Percentiles rank a stretch among this genome's conserved stretches.
Conservation (phyloP, 306 rosid species). For the Mimosa pudica region DNA sequence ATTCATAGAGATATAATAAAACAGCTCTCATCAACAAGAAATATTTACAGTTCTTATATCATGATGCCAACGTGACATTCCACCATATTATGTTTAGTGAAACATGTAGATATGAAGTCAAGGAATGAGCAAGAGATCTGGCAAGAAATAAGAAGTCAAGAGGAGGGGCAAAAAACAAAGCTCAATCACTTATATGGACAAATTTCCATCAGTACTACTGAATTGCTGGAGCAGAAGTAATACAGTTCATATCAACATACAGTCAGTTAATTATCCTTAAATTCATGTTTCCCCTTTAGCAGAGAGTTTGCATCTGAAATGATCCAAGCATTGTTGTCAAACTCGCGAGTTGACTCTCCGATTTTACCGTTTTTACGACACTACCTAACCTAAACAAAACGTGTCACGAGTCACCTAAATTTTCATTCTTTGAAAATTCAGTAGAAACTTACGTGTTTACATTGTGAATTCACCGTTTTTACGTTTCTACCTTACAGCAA, state of each 20-base stretch:
- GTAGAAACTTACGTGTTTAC: too few species aligned
- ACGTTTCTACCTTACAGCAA: too few species aligned
- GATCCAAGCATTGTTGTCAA: too few species aligned
- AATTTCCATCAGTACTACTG: neutral
- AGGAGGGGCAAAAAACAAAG: neutral
- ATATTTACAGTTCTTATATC: neutral
- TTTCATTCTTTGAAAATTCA: too few species aligned
- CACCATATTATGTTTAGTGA: neutral
- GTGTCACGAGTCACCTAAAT: too few species aligned
- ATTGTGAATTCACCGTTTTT: too few species aligned
- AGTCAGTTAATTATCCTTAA: neutral
- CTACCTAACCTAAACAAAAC: too few species aligned
- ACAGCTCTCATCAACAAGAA: neutral
- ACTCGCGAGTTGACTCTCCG: too few species aligned
- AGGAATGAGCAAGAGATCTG: neutral
- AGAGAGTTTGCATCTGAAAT: slow-evolving; percentile 16
- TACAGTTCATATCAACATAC: neutral
- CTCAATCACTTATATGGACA: neutral
- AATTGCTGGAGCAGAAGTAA: neutral
- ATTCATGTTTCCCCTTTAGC: neutral
- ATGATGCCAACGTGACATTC: neutral
- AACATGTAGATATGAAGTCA: neutral
- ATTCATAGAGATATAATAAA: too few species aligned
- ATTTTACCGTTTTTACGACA: too few species aligned
- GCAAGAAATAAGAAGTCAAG: neutral